Evolutionary conservation across 129 eudicot species (phyloP).

Genomic region (carrot (Daucus carota)): DH1_v3.0 NC_030381.2:41590501-41591000

Average conservation of each 20-base stretch:
- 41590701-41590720: neutral
- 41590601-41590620: neutral
- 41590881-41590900: no score
- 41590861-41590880: no score
- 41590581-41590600: neutral
- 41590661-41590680: neutral
- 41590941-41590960: no score
- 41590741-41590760: conserved; percentile 28
- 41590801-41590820: conserved; percentile 12
- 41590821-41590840: no score
- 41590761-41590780: conserved; percentile 44
- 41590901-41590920: neutral
- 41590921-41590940: no score
- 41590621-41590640: neutral
- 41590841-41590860: no score
- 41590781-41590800: conserved; percentile 18
- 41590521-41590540: neutral
- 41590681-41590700: neutral
- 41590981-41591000: no score
- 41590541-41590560: neutral
- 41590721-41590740: neutral
- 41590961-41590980: no score
- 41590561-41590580: neutral
- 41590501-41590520: neutral
- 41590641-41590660: neutral